Conservation (phyloP, 2,329 filamentous ascomycete species). For the Paracoccidioides lutzii region DNA sequence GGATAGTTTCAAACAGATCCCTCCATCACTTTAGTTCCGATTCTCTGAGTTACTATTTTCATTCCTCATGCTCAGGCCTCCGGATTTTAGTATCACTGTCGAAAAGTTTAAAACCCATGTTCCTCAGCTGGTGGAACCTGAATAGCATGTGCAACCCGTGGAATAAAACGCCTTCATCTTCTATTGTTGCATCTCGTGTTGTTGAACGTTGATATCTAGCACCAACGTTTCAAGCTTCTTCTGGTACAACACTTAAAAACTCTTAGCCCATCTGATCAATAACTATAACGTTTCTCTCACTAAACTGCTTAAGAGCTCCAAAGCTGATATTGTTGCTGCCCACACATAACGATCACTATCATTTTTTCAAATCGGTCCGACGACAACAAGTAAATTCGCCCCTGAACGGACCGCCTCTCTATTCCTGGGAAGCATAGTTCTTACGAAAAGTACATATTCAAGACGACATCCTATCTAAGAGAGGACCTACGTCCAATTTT, state of each 20-base stretch:
- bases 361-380: not conserved
- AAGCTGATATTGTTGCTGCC: not conserved
- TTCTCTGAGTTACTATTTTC: constrained; percentile 29
- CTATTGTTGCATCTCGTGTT: not conserved
- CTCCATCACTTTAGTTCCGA: constrained; percentile 25
- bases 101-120: constrained; percentile 24
- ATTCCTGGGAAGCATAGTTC: not conserved
- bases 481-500: too few species aligned
- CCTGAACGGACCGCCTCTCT: not conserved
- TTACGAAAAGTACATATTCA: not conserved
- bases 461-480: too few species aligned
- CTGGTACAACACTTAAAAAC: not conserved
- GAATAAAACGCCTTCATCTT: not conserved
- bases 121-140: not conserved
- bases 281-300: not conserved
- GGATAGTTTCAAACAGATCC: constrained; percentile 24
- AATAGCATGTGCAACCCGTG: not conserved
- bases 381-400: not conserved
- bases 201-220: not conserved
- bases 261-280: not conserved
- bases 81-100: constrained; percentile 19
- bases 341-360: not conserved
- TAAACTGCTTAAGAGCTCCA: not conserved
- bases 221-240: not conserved
- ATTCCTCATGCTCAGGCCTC: constrained; percentile 22